Percentiles rank a stretch among this genome's conserved stretches.
Conservation (phyloP, 495 filamentous ascomycete genomes). For the Chaetomidium leptoderma region DNA sequence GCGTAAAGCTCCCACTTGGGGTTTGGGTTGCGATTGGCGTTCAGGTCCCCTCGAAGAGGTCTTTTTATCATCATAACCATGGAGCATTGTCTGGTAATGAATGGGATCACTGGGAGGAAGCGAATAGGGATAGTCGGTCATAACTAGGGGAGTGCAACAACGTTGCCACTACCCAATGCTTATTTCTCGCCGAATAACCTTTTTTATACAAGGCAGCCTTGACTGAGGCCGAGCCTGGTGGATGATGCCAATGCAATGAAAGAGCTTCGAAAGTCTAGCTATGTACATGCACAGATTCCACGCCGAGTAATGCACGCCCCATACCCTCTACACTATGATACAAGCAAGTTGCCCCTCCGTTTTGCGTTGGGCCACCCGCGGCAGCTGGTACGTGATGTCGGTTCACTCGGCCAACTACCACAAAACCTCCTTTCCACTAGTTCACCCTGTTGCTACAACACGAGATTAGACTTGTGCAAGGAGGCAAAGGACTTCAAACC, state of each 20-base stretch:
- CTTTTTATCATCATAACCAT: neutral
- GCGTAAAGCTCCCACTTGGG: neutral
- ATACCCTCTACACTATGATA: slow-evolving; percentile 28
- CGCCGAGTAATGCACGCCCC: slow-evolving; percentile 23
- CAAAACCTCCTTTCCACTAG: no score
- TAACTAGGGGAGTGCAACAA: slow-evolving; percentile 9
- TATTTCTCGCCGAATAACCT: neutral
- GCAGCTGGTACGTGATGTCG: no score
- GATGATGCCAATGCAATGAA: neutral
- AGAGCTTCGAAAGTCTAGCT: neutral
- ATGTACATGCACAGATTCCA: slow-evolving; percentile 9
- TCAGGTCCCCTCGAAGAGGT: neutral
- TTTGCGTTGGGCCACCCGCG: neutral
- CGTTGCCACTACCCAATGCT: neutral
- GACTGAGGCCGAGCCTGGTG: neutral
- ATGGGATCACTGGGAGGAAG: slow-evolving; percentile 19
- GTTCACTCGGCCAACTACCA: no score
- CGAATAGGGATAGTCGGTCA: slow-evolving; percentile 15
- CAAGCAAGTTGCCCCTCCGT: slow-evolving; percentile 7
- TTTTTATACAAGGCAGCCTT: slow-evolving; percentile 1
- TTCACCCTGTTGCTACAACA: no score
- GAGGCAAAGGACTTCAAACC: no score
- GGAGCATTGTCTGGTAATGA: slow-evolving; percentile 7
- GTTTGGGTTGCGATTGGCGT: neutral
- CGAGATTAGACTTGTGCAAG: no score